Conservation (phyloP, 257 asterid genomes). For the Apocynum venetum region DNA sequence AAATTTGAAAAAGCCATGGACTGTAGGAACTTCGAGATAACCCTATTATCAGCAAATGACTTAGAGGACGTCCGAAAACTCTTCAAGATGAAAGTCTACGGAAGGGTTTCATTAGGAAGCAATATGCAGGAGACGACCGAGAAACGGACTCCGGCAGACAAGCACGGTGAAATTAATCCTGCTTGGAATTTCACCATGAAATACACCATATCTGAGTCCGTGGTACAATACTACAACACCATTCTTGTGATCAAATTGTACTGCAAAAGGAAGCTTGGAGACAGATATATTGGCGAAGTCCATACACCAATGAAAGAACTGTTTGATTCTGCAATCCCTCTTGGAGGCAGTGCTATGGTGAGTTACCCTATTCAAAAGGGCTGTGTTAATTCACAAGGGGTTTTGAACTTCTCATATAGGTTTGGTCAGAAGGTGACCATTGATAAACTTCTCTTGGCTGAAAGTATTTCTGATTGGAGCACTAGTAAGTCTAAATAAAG, state of each 20-base stretch:
- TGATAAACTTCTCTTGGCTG: slow-evolving; percentile 49
- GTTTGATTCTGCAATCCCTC: slow-evolving; percentile 35
- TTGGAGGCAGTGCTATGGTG: slow-evolving; percentile 48
- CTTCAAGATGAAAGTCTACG: slow-evolving; percentile 63
- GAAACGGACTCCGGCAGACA: slow-evolving; percentile 52
- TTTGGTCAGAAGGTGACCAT: slow-evolving; percentile 55
- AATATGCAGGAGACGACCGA: slow-evolving; percentile 13
- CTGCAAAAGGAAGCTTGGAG: slow-evolving; percentile 63
- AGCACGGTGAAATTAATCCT: slow-evolving; percentile 56
- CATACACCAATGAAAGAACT: slow-evolving; percentile 56
- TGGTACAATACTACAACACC: slow-evolving; percentile 37
- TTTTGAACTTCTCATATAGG: slow-evolving; percentile 45
- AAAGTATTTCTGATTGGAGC: slow-evolving; percentile 34
- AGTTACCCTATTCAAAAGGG: slow-evolving; percentile 53
- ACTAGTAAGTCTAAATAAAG: background rate
- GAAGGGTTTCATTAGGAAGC: slow-evolving; percentile 49
- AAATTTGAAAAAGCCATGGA: slow-evolving; percentile 11
- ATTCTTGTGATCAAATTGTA: slow-evolving; percentile 58
- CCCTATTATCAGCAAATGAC: slow-evolving; percentile 53
- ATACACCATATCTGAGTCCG: slow-evolving; percentile 47
- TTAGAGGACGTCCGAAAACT: slow-evolving; percentile 45
- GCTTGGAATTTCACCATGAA: slow-evolving; percentile 64
- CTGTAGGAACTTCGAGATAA: slow-evolving; percentile 26
- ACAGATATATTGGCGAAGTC: slow-evolving; percentile 64
- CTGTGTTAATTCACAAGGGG: slow-evolving; percentile 55